These are phyloP conservation scores for Phoenix roebelenii DNA, from an alignment of 176 grass and related monocot species.

Conservation along the genomic window DNA sequence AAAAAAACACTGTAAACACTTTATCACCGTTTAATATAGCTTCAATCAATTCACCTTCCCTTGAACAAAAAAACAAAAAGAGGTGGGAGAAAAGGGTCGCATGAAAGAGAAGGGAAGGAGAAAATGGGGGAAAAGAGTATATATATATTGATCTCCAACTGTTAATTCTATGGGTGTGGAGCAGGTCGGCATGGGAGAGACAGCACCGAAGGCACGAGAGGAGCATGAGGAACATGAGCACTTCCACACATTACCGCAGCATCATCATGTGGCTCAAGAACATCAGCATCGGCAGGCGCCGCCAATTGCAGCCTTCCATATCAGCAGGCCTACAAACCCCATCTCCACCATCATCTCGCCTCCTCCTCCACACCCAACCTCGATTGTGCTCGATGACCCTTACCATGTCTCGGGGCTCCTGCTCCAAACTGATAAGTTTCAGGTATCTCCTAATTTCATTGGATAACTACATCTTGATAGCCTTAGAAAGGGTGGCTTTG, in stretches of 20 bases:
- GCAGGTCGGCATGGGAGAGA: constrained; percentile 59
- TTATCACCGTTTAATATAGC: too few species aligned
- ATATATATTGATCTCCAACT: background rate
- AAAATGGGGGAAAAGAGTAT: background rate
- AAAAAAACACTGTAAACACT: too few species aligned
- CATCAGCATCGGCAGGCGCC: constrained; percentile 19
- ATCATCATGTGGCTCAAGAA: constrained; percentile 32
- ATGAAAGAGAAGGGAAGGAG: background rate
- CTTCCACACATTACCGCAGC: constrained; percentile 22
- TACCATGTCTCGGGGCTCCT: constrained; percentile 34
- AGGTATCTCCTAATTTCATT: constrained; percentile 22
- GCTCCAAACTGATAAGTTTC: constrained; percentile 68
- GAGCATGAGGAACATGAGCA: constrained; percentile 32
- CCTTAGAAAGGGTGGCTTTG: too few species aligned
- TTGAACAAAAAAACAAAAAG: too few species aligned
- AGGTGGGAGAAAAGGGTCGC: too few species aligned
- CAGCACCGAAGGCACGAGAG: constrained; percentile 33
- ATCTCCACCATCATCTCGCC: constrained; percentile 37
- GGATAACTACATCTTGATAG: too few species aligned
- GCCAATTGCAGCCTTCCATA: constrained; percentile 22
- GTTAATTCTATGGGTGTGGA: background rate
- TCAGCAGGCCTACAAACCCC: constrained; percentile 27
- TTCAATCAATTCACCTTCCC: too few species aligned
- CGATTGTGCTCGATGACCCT: constrained; percentile 28
- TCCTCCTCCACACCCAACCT: constrained; percentile 29